phyloP scores from a whole-genome alignment of 345 rosid genomes.

The Eucalyptus dawsonii region DNA sequence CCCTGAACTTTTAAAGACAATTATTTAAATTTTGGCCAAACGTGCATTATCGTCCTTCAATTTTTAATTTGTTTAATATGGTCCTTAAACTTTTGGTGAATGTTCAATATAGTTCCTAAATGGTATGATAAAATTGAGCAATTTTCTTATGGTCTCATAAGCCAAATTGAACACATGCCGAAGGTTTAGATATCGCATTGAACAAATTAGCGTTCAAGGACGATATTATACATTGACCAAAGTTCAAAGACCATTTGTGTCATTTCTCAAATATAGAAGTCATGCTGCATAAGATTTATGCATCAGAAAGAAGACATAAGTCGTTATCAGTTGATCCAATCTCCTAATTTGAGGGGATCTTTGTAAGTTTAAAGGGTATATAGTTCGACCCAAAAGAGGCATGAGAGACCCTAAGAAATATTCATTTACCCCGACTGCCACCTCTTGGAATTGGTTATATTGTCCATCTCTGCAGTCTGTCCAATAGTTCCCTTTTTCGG shows the following conservation, averaged over 20 bases:
- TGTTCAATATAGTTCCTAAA: too few species aligned
- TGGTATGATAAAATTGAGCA: neutral
- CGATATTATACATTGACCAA: neutral
- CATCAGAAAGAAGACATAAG: neutral
- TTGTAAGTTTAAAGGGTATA: neutral
- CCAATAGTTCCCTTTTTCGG: neutral
- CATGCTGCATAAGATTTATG: neutral
- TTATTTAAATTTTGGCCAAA: neutral
- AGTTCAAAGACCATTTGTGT: neutral
- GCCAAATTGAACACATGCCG: neutral
- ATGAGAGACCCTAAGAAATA: neutral
- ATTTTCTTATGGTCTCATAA: neutral
- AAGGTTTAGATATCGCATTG: too few species aligned
- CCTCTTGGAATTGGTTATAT: neutral
- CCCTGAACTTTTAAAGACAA: neutral
- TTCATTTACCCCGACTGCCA: neutral
- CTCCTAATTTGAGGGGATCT: neutral
- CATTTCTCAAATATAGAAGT: neutral
- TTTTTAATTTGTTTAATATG: neutral
- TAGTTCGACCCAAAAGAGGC: neutral
- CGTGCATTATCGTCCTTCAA: rapidly evolving
- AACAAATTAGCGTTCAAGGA: neutral
- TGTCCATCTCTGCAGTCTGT: neutral
- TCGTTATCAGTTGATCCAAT: neutral
- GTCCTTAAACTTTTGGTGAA: neutral